Percentiles rank a stretch among this genome's conserved stretches.
Evolutionary conservation across 495 filamentous ascomycete species (phyloP).

Genomic region (Gamarada debralockiae): DNA sequence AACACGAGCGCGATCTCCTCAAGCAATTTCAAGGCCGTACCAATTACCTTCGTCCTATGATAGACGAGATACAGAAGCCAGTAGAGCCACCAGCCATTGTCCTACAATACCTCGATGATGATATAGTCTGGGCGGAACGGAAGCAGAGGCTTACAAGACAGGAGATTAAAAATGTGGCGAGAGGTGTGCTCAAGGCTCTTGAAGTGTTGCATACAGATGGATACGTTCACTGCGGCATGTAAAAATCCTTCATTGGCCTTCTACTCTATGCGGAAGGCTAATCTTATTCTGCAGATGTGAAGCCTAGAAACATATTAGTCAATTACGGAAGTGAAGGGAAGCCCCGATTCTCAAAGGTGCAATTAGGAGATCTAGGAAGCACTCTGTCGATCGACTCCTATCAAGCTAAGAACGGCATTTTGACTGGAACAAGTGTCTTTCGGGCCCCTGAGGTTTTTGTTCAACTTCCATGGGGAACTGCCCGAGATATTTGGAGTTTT

Average conservation of each 20-base stretch:
- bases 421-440: no score
- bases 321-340: constrained; percentile 30
- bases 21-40: constrained; percentile 33
- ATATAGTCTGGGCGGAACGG: not conserved
- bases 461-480: constrained; percentile 25
- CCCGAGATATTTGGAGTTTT: constrained; percentile 16
- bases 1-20: constrained; percentile 38
- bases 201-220: constrained; percentile 34
- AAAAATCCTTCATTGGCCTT: not conserved
- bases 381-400: constrained; percentile 29
- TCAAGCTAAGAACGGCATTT: no score
- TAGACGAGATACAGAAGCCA: constrained; percentile 36
- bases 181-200: constrained; percentile 32
- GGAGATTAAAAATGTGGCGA: constrained; percentile 39
- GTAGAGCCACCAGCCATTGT: constrained; percentile 37
- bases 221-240: constrained; percentile 35
- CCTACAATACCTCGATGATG: constrained; percentile 35
- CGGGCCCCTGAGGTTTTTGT: constrained; percentile 38
- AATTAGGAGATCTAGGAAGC: constrained; percentile 37
- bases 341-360: constrained; percentile 32
- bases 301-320: constrained; percentile 37
- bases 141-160: constrained; percentile 28
- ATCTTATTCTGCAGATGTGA: constrained; percentile 26
- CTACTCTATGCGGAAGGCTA: not conserved
- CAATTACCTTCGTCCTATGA: constrained; percentile 30